phyloP scores from a whole-genome alignment of 2,329 filamentous ascomycete species.

The Arthrobotrys megalospora region DNA sequence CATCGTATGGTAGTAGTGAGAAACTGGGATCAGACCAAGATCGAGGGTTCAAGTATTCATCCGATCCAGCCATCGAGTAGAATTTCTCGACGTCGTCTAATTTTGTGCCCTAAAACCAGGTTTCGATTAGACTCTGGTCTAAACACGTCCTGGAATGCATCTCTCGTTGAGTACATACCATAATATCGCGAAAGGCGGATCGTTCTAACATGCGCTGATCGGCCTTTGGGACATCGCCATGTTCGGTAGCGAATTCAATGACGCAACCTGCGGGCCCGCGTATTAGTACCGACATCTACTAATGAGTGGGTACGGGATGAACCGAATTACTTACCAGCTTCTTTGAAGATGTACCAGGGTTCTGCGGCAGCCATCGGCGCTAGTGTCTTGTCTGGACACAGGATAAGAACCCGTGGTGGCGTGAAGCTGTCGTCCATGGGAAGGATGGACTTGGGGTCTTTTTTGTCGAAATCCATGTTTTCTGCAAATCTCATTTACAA shows the following conservation, averaged over 20 bases:
- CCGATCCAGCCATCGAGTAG: slow-evolving; percentile 62
- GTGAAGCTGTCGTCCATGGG: slow-evolving; percentile 54
- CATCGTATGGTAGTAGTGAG: slow-evolving; percentile 62
- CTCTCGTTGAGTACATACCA: slow-evolving; percentile 27
- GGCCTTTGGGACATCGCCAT: slow-evolving; percentile 61
- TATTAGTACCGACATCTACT: slow-evolving; percentile 16
- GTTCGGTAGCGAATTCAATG: slow-evolving; percentile 63
- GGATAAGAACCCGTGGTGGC: slow-evolving; percentile 57
- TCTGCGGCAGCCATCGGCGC: slow-evolving; percentile 50
- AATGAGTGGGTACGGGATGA: slow-evolving; percentile 5
- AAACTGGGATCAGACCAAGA: slow-evolving; percentile 61
- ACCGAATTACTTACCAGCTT: slow-evolving; percentile 45
- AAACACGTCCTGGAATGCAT: background rate
- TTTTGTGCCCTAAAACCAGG: slow-evolving; percentile 17
- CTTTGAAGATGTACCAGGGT: slow-evolving; percentile 53
- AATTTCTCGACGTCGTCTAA: slow-evolving; percentile 52
- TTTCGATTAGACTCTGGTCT: background rate
- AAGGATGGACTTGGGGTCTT: slow-evolving; percentile 52
- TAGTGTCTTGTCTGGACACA: slow-evolving; percentile 60
- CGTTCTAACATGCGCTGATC: slow-evolving; percentile 61
- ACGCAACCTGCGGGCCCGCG: slow-evolving; percentile 57
- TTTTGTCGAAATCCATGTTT: slow-evolving; percentile 30
- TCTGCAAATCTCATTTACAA: slow-evolving; percentile 19
- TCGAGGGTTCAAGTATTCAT: slow-evolving; percentile 61
- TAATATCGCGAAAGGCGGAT: slow-evolving; percentile 51